A percentile compares a stretch with the other conserved stretches of the same genome.
phyloP scores from a whole-genome alignment of 306 rosid genomes.

The Pyrus betulifolia region DNA sequence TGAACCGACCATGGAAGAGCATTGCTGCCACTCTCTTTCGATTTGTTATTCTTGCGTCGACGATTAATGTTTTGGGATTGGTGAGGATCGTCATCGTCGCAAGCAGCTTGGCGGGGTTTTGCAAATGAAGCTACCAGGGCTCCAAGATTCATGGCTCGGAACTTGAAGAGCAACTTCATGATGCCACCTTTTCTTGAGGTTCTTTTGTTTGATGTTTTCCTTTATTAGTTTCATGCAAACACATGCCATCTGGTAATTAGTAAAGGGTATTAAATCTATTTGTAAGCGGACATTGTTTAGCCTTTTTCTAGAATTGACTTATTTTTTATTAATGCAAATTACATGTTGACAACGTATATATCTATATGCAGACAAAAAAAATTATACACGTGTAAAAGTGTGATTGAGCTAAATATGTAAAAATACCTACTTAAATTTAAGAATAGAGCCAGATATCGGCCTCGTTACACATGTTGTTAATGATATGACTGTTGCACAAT shows the following conservation, averaged over 20 bases:
- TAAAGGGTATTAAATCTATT: neutral
- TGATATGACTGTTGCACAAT: neutral
- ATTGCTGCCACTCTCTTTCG: neutral
- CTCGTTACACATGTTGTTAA: neutral
- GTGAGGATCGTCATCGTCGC: neutral
- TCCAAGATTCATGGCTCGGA: constrained; percentile 32
- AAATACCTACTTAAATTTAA: neutral
- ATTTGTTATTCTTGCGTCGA: neutral
- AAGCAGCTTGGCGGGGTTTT: constrained; percentile 16
- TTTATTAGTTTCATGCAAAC: neutral
- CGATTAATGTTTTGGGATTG: neutral
- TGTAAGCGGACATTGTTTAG: too few species aligned
- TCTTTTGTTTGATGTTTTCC: constrained; percentile 25
- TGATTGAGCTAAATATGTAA: neutral
- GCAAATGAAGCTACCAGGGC: constrained; percentile 28
- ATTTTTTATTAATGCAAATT: too few species aligned
- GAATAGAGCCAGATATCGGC: neutral
- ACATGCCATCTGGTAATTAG: neutral
- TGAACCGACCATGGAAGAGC: neutral
- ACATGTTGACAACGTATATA: too few species aligned
- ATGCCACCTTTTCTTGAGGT: constrained; percentile 24
- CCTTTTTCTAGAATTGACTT: neutral
- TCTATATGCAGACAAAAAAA: too few species aligned
- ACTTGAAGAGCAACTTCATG: constrained; percentile 38
- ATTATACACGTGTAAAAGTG: too few species aligned